Percentiles rank a stretch among this genome's conserved stretches.
Evolutionary conservation across 169 alveolate genomes (phyloP).

Genomic region (Cryptosporidium felis): DNA sequence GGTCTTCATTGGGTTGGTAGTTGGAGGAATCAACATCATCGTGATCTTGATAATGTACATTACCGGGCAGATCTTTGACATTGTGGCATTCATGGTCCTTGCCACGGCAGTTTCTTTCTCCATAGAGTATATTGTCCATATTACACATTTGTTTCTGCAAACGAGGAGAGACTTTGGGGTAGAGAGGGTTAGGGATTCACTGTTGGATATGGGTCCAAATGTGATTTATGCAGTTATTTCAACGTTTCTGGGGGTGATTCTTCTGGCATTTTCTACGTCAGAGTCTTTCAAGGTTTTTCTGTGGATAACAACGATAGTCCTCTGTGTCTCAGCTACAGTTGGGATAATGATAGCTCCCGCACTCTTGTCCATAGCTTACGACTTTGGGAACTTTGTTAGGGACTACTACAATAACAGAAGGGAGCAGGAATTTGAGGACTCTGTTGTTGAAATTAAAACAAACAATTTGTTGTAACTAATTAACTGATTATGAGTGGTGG

Average conservation of each 20-base stretch:
- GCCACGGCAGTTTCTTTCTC: constrained; percentile 70
- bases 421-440: constrained; percentile 7
- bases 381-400: constrained; percentile 36
- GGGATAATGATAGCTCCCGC: constrained; percentile 70
- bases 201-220: constrained; percentile 70
- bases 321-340: constrained; percentile 52
- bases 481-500: background rate
- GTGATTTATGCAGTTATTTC: constrained; percentile 64
- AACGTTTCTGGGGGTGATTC: constrained; percentile 51
- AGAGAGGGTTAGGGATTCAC: constrained; percentile 54
- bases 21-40: constrained; percentile 49
- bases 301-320: constrained; percentile 65
- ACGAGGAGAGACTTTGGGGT: constrained; percentile 56
- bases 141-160: constrained; percentile 35
- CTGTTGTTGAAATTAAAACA: constrained; percentile 4
- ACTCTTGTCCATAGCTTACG: constrained; percentile 29
- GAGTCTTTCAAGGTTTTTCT: constrained; percentile 63
- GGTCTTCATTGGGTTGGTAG: constrained; percentile 56
- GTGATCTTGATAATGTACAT: constrained; percentile 56
- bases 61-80: constrained; percentile 59
- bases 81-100: constrained; percentile 64
- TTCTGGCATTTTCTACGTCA: constrained; percentile 66
- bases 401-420: constrained; percentile 21
- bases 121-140: constrained; percentile 59
- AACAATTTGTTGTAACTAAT: constrained; percentile 1